These are phyloP conservation scores for Salix purpurea DNA, from an alignment of 345 rosid genomes.

Conservation along the genomic window DNA sequence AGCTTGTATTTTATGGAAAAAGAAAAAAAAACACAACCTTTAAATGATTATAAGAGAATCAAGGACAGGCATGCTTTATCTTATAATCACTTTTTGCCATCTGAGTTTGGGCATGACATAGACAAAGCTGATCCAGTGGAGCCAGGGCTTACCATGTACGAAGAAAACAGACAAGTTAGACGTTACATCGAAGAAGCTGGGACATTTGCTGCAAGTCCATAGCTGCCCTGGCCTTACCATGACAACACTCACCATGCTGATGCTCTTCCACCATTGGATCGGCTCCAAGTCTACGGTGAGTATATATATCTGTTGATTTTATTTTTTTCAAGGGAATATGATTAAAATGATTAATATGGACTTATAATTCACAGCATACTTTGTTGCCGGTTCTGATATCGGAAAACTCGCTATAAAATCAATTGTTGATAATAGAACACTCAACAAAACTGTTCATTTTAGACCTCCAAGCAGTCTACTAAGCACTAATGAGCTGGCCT, in stretches of 20 bases:
- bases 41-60: no score
- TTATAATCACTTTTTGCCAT: slow-evolving; percentile 16
- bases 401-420: slow-evolving; percentile 31
- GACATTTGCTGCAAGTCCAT: slow-evolving; percentile 38
- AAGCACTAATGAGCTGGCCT: slow-evolving; percentile 31
- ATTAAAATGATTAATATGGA: not conserved
- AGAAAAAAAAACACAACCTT: no score
- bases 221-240: slow-evolving; percentile 40
- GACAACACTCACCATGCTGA: slow-evolving; percentile 39
- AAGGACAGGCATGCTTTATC: not conserved
- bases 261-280: slow-evolving; percentile 35
- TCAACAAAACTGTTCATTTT: slow-evolving; percentile 34
- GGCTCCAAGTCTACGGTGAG: slow-evolving; percentile 32
- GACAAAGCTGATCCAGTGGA: slow-evolving; percentile 39
- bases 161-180: slow-evolving; percentile 25
- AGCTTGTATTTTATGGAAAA: no score
- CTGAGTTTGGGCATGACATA: slow-evolving; percentile 38
- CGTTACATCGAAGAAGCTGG: slow-evolving; percentile 26
- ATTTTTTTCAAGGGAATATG: not conserved
- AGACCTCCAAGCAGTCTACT: slow-evolving; percentile 25
- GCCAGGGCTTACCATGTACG: slow-evolving; percentile 36
- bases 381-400: slow-evolving; percentile 34
- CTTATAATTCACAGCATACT: slow-evolving; percentile 22
- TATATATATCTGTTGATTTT: no score
- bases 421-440: slow-evolving; percentile 20